A percentile compares a stretch with the other conserved stretches of the same genome.
Conservation (phyloP, 495 filamentous ascomycete genomes). For the Lasiosphaeria ovina region DNA sequence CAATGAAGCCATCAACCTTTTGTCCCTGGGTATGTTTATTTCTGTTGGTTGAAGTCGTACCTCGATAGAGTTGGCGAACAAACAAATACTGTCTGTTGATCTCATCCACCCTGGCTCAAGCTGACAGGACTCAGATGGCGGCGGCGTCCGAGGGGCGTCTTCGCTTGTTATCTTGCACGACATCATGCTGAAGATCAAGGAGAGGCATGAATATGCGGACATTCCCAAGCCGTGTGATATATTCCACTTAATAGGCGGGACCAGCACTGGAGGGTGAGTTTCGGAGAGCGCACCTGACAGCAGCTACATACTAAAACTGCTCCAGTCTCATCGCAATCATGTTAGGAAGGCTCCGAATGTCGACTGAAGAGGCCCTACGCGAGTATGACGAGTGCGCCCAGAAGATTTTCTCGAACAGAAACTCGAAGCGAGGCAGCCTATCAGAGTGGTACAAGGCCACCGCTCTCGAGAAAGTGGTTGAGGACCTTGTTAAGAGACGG, state of each 20-base stretch:
- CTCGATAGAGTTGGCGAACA: too few relatives aligned
- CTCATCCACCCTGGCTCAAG: neutral
- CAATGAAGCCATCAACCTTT: constrained; percentile 19
- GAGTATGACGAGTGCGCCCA: constrained; percentile 26
- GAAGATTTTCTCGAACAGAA: constrained; percentile 26
- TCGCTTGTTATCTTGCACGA: constrained; percentile 33
- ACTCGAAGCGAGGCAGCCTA: constrained; percentile 14
- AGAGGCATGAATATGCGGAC: constrained; percentile 10
- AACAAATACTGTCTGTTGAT: neutral
- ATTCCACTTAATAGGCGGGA: constrained; percentile 41
- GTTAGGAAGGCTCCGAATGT: constrained; percentile 37
- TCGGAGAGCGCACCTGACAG: neutral
- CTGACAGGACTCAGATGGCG: constrained; percentile 30
- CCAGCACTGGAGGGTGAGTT: constrained; percentile 40
- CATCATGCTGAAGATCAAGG: constrained; percentile 33
- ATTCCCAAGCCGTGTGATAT: constrained; percentile 36
- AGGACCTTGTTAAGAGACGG: constrained; percentile 11
- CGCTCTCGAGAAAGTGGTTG: constrained; percentile 14
- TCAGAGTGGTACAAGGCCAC: constrained; percentile 13
- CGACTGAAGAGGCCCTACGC: constrained; percentile 28
- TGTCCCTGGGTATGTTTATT: constrained; percentile 20
- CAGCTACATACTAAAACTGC: neutral
- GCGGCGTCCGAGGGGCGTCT: constrained; percentile 38
- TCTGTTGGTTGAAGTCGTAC: too few relatives aligned
- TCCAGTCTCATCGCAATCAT: constrained; percentile 36